Conservation (phyloP, 2,329 filamentous ascomycete genomes). For the Clarireedia paspali region DNA sequence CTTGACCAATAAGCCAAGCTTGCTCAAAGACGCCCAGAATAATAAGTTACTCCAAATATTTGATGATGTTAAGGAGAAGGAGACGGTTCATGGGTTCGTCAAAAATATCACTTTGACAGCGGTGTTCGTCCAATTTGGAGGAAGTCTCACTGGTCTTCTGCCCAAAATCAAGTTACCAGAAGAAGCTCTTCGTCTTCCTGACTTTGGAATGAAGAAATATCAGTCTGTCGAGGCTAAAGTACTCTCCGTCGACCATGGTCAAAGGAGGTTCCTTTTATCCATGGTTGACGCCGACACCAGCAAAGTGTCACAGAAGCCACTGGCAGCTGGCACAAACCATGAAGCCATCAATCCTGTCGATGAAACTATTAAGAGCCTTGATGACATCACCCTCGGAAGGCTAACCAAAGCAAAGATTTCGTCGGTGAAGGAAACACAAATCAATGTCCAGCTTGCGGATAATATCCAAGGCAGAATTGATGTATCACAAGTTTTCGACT, state of each 20-base stretch:
- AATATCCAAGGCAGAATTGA: conserved; percentile 90
- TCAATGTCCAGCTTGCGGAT: conserved; percentile 84
- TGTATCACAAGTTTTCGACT: conserved; percentile 82
- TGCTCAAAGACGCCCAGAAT: conserved; percentile 67
- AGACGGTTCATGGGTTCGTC: conserved; percentile 69
- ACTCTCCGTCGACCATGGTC: conserved; percentile 60
- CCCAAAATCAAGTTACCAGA: conserved; percentile 70
- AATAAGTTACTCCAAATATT: conserved; percentile 65
- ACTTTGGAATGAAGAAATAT: conserved; percentile 72
- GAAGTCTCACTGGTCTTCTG: conserved; percentile 67
- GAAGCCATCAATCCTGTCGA: conserved; percentile 57
- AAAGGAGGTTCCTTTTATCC: conserved; percentile 61
- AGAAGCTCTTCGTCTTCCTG: conserved; percentile 58
- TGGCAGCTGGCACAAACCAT: conserved; percentile 31
- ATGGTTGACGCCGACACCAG: conserved; percentile 45
- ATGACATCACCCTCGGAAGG: conserved; percentile 67
- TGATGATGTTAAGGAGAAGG: conserved; percentile 62
- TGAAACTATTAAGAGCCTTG: conserved; percentile 51
- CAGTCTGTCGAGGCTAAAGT: conserved; percentile 71
- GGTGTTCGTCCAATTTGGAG: conserved; percentile 82
- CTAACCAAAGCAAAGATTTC: conserved; percentile 68
- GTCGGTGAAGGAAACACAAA: conserved; percentile 83
- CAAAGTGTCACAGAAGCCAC: conserved; percentile 27
- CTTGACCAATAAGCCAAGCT: conserved; percentile 74
- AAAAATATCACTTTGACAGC: conserved; percentile 75